Base-by-base conservation (phyloP, 1,139 yeast genomes). In the Lodderomyces theae region DNA sequence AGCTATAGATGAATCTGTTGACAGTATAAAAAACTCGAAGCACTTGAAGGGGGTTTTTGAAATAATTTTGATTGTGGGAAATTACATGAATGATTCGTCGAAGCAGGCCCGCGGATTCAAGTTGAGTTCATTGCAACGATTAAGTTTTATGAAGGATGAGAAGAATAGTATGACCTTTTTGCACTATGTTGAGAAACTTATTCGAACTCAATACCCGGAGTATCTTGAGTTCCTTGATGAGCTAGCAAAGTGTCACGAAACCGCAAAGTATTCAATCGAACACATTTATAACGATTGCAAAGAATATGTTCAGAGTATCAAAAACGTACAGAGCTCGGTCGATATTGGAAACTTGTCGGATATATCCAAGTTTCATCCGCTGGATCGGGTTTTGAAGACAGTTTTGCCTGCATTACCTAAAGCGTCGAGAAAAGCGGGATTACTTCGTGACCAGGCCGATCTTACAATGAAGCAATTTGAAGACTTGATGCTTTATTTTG, bases 31-130 rank as follows among this genome's bases (percentile, higher is more conserved):
- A 46, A 68, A 67, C 33, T 82, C 90, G 0, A 66, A 71, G 37
- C 74, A 81, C 44, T 69, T 85, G 55, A 75, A 80, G 51, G 73
- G 74, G 47, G 82, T 85, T 2, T 83, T 86, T 60, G 87, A 84
- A 51, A 81, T 86, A 41, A 86, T 86, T 53, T 73, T 85, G 51
- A 81, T 90, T 2, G 88, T 86, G 39, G 95, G 95, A 63, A 86
- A 86, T 55, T 86, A 79, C 54, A 85, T 86, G 94, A 86, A 86
- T 56, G 90, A 85, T 53, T 69, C 81, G 6, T 74, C 87, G 1
- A 85, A 85, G 50, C 90, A 85, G 58, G 92, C 94, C 0, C 81
- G 77, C 49, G 95, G 95, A 40, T 86, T 86, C 66, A 84, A 82
- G 53, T 72, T 85, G 52, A 75, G 80, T 42, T 83, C 94, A 1